phyloP scores from a whole-genome alignment of 2,329 filamentous ascomycete species.

The Nothophaeocryptopus gaeumannii region DNA sequence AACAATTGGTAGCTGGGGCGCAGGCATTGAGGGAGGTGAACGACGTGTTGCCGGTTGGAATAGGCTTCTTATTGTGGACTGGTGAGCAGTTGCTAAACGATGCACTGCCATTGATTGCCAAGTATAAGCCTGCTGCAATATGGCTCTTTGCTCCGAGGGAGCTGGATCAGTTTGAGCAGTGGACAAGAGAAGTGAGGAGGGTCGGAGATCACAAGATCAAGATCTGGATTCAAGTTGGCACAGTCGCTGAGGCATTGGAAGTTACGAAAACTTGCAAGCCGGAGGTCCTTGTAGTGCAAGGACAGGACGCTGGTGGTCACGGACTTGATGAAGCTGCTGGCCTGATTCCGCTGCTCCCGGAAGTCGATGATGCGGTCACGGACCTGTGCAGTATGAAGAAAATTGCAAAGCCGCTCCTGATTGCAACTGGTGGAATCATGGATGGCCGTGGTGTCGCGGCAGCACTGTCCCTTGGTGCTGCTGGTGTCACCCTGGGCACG shows the following conservation, averaged over 20 bases:
- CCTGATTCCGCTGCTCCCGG: constrained; percentile 57
- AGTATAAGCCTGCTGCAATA: constrained; percentile 54
- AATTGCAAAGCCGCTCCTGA: constrained; percentile 36
- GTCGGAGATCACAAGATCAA: constrained; percentile 39
- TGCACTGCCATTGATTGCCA: constrained; percentile 51
- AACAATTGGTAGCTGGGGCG: constrained; percentile 25
- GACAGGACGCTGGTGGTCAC: constrained; percentile 63
- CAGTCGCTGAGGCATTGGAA: constrained; percentile 54
- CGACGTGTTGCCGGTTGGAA: constrained; percentile 50
- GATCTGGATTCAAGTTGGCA: constrained; percentile 63
- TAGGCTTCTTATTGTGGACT: constrained; percentile 61
- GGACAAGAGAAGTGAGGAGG: constrained; percentile 32
- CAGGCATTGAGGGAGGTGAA: constrained; percentile 21
- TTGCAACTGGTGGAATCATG: constrained; percentile 61
- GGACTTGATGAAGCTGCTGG: constrained; percentile 56
- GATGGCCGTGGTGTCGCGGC: constrained; percentile 57
- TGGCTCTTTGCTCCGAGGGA: constrained; percentile 65
- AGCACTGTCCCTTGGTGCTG: constrained; percentile 52
- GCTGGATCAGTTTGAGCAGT: constrained; percentile 36
- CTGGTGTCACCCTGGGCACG: constrained; percentile 61
- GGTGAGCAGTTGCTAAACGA: constrained; percentile 40
- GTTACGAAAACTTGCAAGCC: constrained; percentile 48
- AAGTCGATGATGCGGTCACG: constrained; percentile 51
- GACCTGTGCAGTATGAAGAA: constrained; percentile 20
- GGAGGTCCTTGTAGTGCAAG: constrained; percentile 62